Evolutionary conservation across 306 rosid species (phyloP), one percentile per base, ranked within the genome.

Genomic region (Ziziphus jujuba): DNA sequence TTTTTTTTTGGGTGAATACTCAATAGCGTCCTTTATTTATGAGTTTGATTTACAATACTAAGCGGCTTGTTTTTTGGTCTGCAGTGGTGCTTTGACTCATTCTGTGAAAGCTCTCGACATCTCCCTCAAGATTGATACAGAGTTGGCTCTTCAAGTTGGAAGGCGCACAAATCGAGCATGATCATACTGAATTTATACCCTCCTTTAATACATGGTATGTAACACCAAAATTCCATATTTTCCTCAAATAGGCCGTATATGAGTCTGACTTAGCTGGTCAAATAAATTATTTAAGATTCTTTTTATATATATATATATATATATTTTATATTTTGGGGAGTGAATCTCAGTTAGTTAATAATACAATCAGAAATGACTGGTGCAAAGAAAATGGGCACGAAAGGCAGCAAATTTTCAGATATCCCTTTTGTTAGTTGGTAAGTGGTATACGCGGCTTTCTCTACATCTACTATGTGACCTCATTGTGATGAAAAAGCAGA

Each of bases 61-160:
- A 13, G 6, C 47, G 20, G 51, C 16, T 24, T 77, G 35, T 13
- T 48, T 57, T 51, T 61, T 66, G 62, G 62, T 75, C 45, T 77
- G 82, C 90, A 90, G 98, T 69, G 98, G 98, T 81, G 88, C 91
- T 21, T 72, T 90, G 79, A 92, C 97, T 43, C 97, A 92, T 83
- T 93, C 97, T 21, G 97, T 88, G 45, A 88, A 90, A 84, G 98
- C 98, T 65, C 91, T 90, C 48, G 97, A 90, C 78, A 87, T 88
- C 69, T 93, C 98, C 66, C 90, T 93, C 65, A 88, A 93, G 83
- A 93, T 93, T 66, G 98, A 93, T 58, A 93, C 95, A 0, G 98
- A 90, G 71, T 84, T 90, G 76, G 97, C 98, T 48, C 98, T 88
- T 65, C 59, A 72, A 84, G 97, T 93, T 65, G 98, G 97, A 75